A percentile compares a stretch with the other conserved stretches of the same genome.
These are phyloP conservation scores for Candida qinlingensis DNA, from an alignment of 805 yeast species.

Conservation along the genomic window DNA sequence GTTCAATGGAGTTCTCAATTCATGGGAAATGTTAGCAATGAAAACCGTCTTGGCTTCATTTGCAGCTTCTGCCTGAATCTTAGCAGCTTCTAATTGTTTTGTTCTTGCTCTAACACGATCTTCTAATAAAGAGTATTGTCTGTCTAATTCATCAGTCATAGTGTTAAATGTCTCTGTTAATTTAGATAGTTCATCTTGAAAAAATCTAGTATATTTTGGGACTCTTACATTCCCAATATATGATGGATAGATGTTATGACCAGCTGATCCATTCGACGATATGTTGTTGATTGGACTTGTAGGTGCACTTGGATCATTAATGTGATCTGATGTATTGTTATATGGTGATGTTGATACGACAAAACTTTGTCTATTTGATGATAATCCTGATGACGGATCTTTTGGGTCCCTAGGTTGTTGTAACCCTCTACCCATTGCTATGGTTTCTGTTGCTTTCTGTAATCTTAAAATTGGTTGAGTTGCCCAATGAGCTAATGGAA, in stretches of 20 bases:
- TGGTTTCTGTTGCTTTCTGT: slow-evolving; percentile 72
- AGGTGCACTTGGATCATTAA: not conserved
- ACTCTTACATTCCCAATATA: slow-evolving; percentile 35
- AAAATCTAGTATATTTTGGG: slow-evolving; percentile 44
- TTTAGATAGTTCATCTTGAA: slow-evolving; percentile 83
- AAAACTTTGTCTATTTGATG: slow-evolving; percentile 11
- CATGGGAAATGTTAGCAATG: slow-evolving; percentile 90
- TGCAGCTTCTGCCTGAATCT: slow-evolving; percentile 87
- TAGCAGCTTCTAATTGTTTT: slow-evolving; percentile 81
- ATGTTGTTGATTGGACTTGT: not conserved
- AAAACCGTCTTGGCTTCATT: slow-evolving; percentile 95
- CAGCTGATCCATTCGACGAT: slow-evolving; percentile 1
- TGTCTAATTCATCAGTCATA: slow-evolving; percentile 83
- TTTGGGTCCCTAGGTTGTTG: slow-evolving; percentile 16
- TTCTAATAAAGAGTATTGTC: slow-evolving; percentile 80
- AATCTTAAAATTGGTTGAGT: slow-evolving; percentile 76
- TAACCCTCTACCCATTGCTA: slow-evolving; percentile 37
- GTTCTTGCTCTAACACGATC: slow-evolving; percentile 86
- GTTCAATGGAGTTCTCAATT: slow-evolving; percentile 89
- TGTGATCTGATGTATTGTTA: not conserved
- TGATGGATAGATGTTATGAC: slow-evolving; percentile 17
- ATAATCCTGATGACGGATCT: slow-evolving; percentile 9
- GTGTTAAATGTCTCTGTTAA: slow-evolving; percentile 83
- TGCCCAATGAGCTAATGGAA: slow-evolving; percentile 80
- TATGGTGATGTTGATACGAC: not conserved